phyloP scores from a whole-genome alignment of 2,329 filamentous ascomycete species.

The Exophiala sp. region DNA sequence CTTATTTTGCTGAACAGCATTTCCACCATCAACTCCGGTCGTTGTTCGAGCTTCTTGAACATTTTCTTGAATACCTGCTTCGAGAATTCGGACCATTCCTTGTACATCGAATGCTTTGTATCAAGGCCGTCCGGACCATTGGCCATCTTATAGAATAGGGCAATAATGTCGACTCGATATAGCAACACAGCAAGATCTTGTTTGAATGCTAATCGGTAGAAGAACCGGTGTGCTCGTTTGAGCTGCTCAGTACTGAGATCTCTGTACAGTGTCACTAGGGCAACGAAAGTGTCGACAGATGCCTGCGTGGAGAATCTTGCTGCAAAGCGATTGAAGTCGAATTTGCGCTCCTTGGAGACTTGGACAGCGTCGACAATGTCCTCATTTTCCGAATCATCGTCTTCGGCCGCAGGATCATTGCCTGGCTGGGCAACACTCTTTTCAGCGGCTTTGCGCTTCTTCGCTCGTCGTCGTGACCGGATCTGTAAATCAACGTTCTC shows the following conservation, averaged over 20 bases:
- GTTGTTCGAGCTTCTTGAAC: constrained; percentile 77
- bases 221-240: constrained; percentile 88
- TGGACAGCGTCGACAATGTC: constrained; percentile 69
- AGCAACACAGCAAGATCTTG: constrained; percentile 85
- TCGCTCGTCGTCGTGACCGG: constrained; percentile 70
- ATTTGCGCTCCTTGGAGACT: constrained; percentile 78
- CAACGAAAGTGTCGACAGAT: constrained; percentile 83
- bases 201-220: constrained; percentile 93
- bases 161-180: constrained; percentile 86
- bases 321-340: constrained; percentile 84
- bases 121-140: constrained; percentile 79
- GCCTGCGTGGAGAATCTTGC: constrained; percentile 77
- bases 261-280: constrained; percentile 72
- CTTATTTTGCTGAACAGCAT: constrained; percentile 92
- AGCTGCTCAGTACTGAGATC: constrained; percentile 77
- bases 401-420: constrained; percentile 51
- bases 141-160: constrained; percentile 84
- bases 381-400: constrained; percentile 63
- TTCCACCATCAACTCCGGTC: constrained; percentile 82
- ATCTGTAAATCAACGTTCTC: constrained; percentile 93
- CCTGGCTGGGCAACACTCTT: constrained; percentile 37
- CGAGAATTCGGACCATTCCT: constrained; percentile 87
- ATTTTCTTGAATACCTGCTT: constrained; percentile 80
- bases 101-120: constrained; percentile 62
- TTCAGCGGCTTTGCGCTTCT: constrained; percentile 66